These are phyloP conservation scores for Fusarium brevicatenulatum DNA, from an alignment of 2,329 filamentous ascomycete genomes.

Conservation along the genomic window DNA sequence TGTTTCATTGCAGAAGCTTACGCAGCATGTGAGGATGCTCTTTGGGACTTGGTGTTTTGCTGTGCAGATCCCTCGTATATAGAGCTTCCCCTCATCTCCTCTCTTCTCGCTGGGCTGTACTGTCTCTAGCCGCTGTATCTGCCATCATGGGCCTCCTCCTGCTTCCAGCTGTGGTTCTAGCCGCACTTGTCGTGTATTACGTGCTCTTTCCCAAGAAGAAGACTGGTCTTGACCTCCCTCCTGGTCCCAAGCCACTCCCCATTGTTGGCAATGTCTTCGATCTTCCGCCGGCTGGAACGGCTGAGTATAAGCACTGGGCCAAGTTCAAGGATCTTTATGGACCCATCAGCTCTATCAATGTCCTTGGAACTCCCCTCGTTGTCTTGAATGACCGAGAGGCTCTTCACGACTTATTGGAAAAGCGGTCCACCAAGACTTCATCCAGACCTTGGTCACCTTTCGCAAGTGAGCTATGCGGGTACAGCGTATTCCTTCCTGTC, in stretches of 20 bases:
- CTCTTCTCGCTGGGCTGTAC: not conserved
- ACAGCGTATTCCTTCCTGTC: conserved; percentile 18
- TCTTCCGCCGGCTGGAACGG: conserved; percentile 52
- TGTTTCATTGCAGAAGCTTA: conserved; percentile 17
- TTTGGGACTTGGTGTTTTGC: not conserved
- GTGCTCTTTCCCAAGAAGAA: conserved; percentile 13
- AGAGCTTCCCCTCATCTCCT: not conserved
- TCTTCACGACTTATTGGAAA: conserved; percentile 51
- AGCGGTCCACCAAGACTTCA: conserved; percentile 48
- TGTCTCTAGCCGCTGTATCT: not conserved
- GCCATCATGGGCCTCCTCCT: conserved; percentile 19
- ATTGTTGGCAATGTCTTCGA: conserved; percentile 62
- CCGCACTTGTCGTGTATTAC: conserved; percentile 18
- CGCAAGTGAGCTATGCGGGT: conserved; percentile 41
- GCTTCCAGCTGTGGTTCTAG: conserved; percentile 17
- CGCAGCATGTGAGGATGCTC: conserved; percentile 5
- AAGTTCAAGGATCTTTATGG: conserved; percentile 54
- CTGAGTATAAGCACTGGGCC: conserved; percentile 54
- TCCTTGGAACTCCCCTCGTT: conserved; percentile 53
- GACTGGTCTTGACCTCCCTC: conserved; percentile 47
- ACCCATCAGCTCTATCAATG: conserved; percentile 52
- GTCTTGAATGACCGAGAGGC: conserved; percentile 52
- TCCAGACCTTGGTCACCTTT: conserved; percentile 42
- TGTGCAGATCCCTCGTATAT: not conserved
- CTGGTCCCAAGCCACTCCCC: conserved; percentile 60